phyloP scores from a whole-genome alignment of 202 grass and related monocot genomes.

The Setaria italica region DNA sequence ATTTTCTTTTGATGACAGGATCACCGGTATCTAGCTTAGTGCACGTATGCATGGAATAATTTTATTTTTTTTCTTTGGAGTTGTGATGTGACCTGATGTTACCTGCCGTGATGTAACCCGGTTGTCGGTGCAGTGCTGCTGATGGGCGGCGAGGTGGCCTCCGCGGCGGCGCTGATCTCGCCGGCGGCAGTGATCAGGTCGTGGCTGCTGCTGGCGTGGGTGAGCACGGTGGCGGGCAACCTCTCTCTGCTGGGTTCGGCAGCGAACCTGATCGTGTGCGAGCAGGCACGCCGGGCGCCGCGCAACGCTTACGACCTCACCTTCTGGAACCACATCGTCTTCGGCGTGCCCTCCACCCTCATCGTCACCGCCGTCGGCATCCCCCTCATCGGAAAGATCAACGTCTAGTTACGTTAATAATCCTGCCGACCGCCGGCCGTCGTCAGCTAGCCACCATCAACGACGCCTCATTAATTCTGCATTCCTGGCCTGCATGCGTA shows the following conservation, averaged over 20 bases:
- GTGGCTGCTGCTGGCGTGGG: slow-evolving; percentile 96
- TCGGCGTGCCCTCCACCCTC: slow-evolving; percentile 83
- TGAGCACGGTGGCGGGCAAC: slow-evolving; percentile 96
- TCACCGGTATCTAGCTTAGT: background rate
- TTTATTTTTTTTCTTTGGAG: too few relatives aligned
- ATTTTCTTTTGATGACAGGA: background rate
- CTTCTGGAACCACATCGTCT: slow-evolving; percentile 77
- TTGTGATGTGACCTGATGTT: background rate
- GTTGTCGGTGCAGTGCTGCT: slow-evolving; percentile 67
- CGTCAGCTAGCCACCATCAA: too few relatives aligned
- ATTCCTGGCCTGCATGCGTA: background rate
- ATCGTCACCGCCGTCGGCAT: slow-evolving; percentile 90
- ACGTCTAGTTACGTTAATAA: background rate
- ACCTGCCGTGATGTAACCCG: background rate
- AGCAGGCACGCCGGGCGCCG: slow-evolving; percentile 76
- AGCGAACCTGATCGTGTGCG: slow-evolving; percentile 98
- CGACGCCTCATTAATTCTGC: background rate
- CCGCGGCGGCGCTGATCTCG: slow-evolving; percentile 72
- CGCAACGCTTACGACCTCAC: slow-evolving; percentile 81
- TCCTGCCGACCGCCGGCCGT: background rate
- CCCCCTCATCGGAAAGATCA: slow-evolving; percentile 72
- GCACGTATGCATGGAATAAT: background rate
- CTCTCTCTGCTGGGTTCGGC: slow-evolving; percentile 88
- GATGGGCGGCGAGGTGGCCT: slow-evolving; percentile 70
- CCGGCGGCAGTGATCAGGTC: slow-evolving; percentile 55